A percentile compares a stretch with the other conserved stretches of the same genome.
These are phyloP conservation scores for Claviceps sp. DNA, from an alignment of 2,329 filamentous ascomycete species.

Conservation along the genomic window DNA sequence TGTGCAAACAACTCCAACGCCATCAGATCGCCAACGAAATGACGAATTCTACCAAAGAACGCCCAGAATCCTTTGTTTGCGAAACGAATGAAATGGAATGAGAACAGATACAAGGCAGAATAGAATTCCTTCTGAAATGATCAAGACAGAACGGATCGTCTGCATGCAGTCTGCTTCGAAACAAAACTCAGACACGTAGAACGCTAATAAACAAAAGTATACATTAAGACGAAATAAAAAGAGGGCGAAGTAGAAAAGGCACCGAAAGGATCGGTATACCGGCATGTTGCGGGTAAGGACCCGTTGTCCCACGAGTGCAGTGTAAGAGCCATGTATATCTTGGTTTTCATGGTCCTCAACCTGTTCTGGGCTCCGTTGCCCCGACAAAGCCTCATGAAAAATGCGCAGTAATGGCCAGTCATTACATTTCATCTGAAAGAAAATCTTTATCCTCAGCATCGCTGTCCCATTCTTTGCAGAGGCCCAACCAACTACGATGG, in stretches of 20 bases:
- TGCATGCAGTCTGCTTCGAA: background rate
- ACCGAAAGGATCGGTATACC: background rate
- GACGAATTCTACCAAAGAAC: background rate
- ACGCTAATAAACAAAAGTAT: background rate
- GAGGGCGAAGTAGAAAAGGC: background rate
- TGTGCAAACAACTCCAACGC: constrained; percentile 3
- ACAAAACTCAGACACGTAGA: background rate
- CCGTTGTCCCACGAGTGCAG: background rate
- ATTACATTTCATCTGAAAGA: constrained; percentile 20
- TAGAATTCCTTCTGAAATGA: background rate
- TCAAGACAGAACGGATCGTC: background rate
- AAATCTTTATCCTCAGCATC: constrained; percentile 11
- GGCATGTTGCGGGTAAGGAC: background rate
- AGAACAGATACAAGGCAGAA: background rate
- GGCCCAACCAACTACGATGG: constrained; percentile 26
- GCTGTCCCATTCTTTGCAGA: constrained; percentile 25
- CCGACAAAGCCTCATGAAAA: background rate
- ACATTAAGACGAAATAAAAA: background rate
- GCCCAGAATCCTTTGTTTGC: background rate
- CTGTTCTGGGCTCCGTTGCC: background rate
- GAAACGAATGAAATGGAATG: background rate
- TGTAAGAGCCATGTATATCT: background rate
- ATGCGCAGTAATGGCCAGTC: background rate
- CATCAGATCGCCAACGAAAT: background rate
- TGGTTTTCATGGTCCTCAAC: background rate